These are phyloP conservation scores for Saccharomyces uvarum DNA, from an alignment of 1,139 yeast genomes.

Conservation along the genomic window DNA sequence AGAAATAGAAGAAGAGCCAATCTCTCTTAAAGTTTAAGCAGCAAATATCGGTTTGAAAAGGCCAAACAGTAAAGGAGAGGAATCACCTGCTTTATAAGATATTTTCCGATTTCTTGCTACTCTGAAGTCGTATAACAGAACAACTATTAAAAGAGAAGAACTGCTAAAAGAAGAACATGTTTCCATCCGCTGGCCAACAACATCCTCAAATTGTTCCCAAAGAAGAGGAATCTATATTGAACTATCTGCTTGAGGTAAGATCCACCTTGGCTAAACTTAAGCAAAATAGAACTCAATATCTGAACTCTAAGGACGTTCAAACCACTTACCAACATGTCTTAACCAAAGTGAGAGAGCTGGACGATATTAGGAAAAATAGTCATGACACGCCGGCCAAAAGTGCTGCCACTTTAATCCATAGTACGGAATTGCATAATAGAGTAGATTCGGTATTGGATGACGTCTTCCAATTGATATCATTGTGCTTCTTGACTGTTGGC, in stretches of 20 bases:
- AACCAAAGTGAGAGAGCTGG: conserved; percentile 43
- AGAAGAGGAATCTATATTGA: conserved; percentile 46
- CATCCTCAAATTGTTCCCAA: conserved; percentile 38
- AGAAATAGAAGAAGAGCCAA: not conserved
- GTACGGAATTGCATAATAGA: conserved; percentile 30
- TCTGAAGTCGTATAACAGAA: not conserved
- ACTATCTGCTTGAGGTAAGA: conserved; percentile 43
- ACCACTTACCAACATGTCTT: conserved; percentile 48
- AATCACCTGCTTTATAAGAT: not conserved
- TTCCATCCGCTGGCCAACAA: not conserved
- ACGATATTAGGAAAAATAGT: conserved; percentile 32
- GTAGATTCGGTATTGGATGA: conserved; percentile 80
- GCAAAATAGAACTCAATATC: conserved; percentile 54
- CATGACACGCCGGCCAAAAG: conserved; percentile 13
- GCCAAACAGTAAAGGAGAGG: not conserved
- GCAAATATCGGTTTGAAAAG: not conserved
- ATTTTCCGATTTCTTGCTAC: not conserved
- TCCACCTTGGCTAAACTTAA: conserved; percentile 48
- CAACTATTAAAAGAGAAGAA: not conserved
- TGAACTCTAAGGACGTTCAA: conserved; percentile 58
- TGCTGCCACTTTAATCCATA: conserved; percentile 27
- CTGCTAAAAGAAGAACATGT: not conserved
- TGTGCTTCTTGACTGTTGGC: conserved; percentile 87
- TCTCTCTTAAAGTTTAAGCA: not conserved
- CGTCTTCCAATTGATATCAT: conserved; percentile 74